Percentiles rank a stretch among this genome's conserved stretches.
Evolutionary conservation across 257 asterid genomes (phyloP).

Genomic region (Scutellaria baicalensis): DNA sequence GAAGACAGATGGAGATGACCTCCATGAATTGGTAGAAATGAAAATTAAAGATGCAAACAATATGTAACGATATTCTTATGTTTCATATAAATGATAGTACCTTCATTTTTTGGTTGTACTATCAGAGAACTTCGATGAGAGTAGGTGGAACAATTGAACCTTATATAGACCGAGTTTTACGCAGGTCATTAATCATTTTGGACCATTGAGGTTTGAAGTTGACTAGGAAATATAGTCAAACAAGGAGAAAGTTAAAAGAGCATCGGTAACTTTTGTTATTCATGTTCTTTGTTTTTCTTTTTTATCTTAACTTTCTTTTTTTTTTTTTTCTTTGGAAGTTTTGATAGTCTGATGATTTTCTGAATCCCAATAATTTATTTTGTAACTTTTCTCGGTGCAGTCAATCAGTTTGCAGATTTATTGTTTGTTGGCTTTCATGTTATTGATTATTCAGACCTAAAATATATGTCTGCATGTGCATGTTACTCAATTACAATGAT

Average conservation of each 20-base stretch:
- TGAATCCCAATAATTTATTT: neutral
- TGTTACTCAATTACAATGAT: conserved; percentile 4
- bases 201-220: neutral
- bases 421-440: neutral
- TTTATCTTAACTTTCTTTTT: neutral
- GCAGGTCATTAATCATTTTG: neutral
- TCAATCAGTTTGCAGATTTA: neutral
- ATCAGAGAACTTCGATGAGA: conserved; percentile 19
- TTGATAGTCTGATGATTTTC: conserved; percentile 2
- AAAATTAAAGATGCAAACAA: neutral
- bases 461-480: conserved; percentile 14
- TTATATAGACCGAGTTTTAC: conserved; percentile 18
- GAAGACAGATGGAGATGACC: conserved; percentile 13
- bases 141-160: conserved; percentile 23
- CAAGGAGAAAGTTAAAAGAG: neutral
- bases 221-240: neutral
- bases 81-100: conserved; percentile 27
- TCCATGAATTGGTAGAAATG: neutral
- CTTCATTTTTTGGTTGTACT: conserved; percentile 48
- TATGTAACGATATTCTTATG: neutral
- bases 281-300: neutral
- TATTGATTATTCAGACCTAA: neutral
- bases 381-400: neutral
- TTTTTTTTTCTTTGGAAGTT: neutral
- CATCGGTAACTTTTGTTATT: neutral